A percentile compares a stretch with the other conserved stretches of the same genome.
Conservation (phyloP, 495 filamentous ascomycete species). For the Talaromyces ruber region DNA sequence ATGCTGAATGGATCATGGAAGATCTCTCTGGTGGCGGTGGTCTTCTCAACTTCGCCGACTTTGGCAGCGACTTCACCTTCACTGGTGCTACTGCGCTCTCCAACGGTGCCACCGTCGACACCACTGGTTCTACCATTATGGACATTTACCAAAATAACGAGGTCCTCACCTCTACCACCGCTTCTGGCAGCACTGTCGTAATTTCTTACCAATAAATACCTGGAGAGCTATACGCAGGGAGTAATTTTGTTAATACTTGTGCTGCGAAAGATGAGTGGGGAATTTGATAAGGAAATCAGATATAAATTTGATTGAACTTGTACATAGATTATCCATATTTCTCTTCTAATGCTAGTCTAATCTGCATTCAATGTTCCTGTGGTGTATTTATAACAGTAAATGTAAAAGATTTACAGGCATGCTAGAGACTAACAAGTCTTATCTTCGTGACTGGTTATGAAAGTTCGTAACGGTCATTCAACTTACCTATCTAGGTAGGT, state of each 20-base stretch:
- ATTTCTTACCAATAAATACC: neutral
- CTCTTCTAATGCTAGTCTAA: neutral
- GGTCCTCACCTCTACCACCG: slow-evolving; percentile 29
- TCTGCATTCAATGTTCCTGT: neutral
- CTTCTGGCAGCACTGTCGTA: neutral
- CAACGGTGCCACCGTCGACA: slow-evolving; percentile 15
- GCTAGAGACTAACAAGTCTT: too few species aligned
- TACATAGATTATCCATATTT: neutral
- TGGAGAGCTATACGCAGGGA: neutral
- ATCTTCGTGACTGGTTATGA: too few species aligned
- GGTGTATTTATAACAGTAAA: too few species aligned
- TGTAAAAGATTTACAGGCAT: too few species aligned
- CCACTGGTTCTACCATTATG: slow-evolving; percentile 34
- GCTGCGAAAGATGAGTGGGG: neutral
- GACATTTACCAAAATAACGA: slow-evolving; percentile 42
- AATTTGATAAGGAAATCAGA: neutral
- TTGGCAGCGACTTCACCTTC: slow-evolving; percentile 37
- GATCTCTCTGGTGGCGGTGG: slow-evolving; percentile 41
- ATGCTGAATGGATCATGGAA: slow-evolving; percentile 62
- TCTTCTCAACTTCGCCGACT: slow-evolving; percentile 46
- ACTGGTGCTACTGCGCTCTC: slow-evolving; percentile 31
- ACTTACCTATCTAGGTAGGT: too few species aligned
- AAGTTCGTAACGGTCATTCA: too few species aligned
- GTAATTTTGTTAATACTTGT: neutral
- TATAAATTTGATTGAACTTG: neutral